Percentiles rank a stretch among this genome's conserved stretches.
phyloP scores from a whole-genome alignment of 116 monocot genomes.

The Papilionanthe hybrid region DNA sequence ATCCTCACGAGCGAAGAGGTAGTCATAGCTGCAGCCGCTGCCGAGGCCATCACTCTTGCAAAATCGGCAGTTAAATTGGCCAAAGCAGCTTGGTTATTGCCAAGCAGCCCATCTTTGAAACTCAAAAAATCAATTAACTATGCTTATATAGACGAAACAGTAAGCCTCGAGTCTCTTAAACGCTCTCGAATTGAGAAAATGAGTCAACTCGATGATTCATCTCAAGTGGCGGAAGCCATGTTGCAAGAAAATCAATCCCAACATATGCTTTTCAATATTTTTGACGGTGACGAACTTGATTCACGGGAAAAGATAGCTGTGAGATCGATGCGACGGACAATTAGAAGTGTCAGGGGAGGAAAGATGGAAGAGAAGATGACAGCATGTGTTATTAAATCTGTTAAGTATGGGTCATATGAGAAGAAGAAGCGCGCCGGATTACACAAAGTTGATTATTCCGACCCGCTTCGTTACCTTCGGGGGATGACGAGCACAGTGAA shows the following conservation, averaged over 20 bases:
- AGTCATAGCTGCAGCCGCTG: conserved; percentile 69
- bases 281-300: conserved; percentile 13
- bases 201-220: background rate
- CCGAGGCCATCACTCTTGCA: conserved; percentile 86
- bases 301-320: conserved; percentile 33
- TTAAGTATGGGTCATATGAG: conserved; percentile 32
- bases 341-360: conserved; percentile 68
- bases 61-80: conserved; percentile 78
- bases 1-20: conserved; percentile 65
- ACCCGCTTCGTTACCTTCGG: conserved; percentile 68
- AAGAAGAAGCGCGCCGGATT: conserved; percentile 53
- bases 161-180: conserved; percentile 28
- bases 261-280: conserved; percentile 10
- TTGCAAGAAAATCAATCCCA: conserved; percentile 6
- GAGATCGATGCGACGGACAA: conserved; percentile 60
- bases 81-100: conserved; percentile 53
- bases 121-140: conserved; percentile 19
- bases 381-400: conserved; percentile 18
- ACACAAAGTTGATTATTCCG: conserved; percentile 60
- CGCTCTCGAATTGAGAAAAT: conserved; percentile 24
- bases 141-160: conserved; percentile 25
- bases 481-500: conserved; percentile 53
- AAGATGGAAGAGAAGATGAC: conserved; percentile 34
- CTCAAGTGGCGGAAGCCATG: background rate
- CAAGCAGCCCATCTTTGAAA: conserved; percentile 23